Evolutionary conservation across 345 rosid genomes (phyloP).

Genomic region (Euphorbia tirucalli): DNA sequence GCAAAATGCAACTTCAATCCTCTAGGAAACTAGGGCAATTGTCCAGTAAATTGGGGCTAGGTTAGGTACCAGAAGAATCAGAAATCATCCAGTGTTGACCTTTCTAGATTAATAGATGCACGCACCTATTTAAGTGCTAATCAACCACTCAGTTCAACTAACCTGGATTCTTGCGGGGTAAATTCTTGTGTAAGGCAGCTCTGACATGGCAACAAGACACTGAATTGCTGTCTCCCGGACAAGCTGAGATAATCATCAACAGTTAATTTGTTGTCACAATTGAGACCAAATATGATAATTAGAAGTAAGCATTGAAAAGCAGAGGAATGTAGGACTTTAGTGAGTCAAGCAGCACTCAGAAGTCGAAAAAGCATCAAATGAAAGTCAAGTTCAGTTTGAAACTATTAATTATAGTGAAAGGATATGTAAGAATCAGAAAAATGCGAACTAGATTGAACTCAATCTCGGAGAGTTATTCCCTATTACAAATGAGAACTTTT

Average conservation of each 20-base stretch:
- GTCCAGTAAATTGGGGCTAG: too few species aligned
- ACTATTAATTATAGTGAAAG: neutral
- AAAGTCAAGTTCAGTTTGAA: neutral
- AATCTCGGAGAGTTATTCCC: too few species aligned
- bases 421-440: neutral
- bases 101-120: too few species aligned
- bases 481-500: neutral
- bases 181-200: constrained; percentile 63
- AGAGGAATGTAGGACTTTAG: neutral
- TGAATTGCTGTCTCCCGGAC: constrained; percentile 86
- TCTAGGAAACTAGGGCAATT: too few species aligned
- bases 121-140: too few species aligned
- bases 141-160: constrained; percentile 14
- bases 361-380: neutral
- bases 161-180: constrained; percentile 80
- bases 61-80: too few species aligned
- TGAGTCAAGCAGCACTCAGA: neutral
- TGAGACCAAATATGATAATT: neutral
- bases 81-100: too few species aligned
- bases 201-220: constrained; percentile 68
- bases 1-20: too few species aligned
- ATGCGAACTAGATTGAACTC: neutral
- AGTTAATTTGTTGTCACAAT: neutral
- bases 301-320: neutral
- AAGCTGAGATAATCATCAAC: constrained; percentile 40